Evolutionary conservation across 129 eudicot genomes (phyloP).

Genomic region (Dittrichia graveolens): DNA sequence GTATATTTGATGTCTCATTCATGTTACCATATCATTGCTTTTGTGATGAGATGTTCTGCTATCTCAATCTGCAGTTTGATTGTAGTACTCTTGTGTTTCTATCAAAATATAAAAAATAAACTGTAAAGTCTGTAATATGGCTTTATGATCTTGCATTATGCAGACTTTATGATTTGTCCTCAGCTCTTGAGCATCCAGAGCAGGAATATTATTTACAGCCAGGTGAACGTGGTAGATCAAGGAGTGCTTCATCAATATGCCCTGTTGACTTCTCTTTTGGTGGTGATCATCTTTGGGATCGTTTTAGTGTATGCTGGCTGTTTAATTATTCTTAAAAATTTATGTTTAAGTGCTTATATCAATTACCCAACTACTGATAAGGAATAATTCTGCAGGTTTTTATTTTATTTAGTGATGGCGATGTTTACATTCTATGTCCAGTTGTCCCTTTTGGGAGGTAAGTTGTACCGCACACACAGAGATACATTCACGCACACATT

Average conservation of each 20-base stretch:
- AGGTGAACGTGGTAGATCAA: conserved; percentile 63
- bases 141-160: conserved; percentile 24
- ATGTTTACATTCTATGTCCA: conserved; percentile 86
- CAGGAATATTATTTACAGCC: conserved; percentile 96
- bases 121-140: conserved; percentile 4
- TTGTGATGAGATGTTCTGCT: not conserved
- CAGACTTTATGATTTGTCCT: conserved; percentile 85
- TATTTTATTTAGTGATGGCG: conserved; percentile 85
- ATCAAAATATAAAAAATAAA: not conserved
- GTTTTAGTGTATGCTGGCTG: conserved; percentile 68
- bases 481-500: not conserved
- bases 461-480: not conserved
- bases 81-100: not conserved
- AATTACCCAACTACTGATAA: conserved; percentile 2
- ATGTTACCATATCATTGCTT: too few species aligned
- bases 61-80: not conserved
- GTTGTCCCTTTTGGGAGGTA: conserved; percentile 96
- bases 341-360: not conserved
- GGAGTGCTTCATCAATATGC: conserved; percentile 78
- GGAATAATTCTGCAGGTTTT: conserved; percentile 64
- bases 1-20: too few species aligned
- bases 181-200: conserved; percentile 66
- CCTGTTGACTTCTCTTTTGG: conserved; percentile 96
- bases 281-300: conserved; percentile 94
- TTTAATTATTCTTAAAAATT: conserved; percentile 1